phyloP scores from a whole-genome alignment of 2,329 filamentous ascomycete species.

The Sporothrix euskadiensis region DNA sequence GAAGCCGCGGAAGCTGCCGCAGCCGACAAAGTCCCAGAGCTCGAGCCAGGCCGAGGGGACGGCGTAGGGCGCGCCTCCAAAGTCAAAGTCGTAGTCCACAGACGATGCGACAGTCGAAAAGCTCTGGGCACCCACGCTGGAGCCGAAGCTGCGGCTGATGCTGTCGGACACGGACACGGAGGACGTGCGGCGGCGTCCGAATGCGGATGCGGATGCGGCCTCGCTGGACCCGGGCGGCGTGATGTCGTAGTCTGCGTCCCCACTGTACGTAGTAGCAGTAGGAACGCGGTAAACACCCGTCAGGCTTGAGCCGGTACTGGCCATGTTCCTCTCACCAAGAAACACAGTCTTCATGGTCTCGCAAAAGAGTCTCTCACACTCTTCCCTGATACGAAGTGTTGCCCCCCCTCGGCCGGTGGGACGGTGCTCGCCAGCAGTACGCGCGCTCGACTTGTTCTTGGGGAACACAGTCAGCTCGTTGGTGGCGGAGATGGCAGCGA shows the following conservation, averaged over 20 bases:
- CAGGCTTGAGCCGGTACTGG: slow-evolving; percentile 78
- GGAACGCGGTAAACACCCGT: slow-evolving; percentile 62
- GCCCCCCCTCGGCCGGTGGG: slow-evolving; percentile 70
- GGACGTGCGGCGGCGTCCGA: slow-evolving; percentile 34
- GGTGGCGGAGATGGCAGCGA: slow-evolving; percentile 69
- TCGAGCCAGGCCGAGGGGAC: slow-evolving; percentile 64
- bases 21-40: slow-evolving; percentile 82
- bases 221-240: slow-evolving; percentile 51
- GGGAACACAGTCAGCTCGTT: slow-evolving; percentile 66
- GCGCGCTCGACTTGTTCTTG: slow-evolving; percentile 45
- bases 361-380: slow-evolving; percentile 99
- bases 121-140: neutral
- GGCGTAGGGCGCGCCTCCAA: slow-evolving; percentile 39
- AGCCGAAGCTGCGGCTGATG: neutral
- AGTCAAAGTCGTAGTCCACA: neutral
- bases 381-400: slow-evolving; percentile 94
- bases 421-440: slow-evolving; percentile 29
- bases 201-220: neutral
- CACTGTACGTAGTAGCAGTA: neutral
- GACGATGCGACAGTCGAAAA: neutral
- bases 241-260: slow-evolving; percentile 27
- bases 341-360: slow-evolving; percentile 92
- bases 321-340: slow-evolving; percentile 88
- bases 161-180: slow-evolving; percentile 31
- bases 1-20: slow-evolving; percentile 83